Percentiles rank a stretch among this genome's conserved stretches.
Conservation (phyloP, 768 basidiomycete species). For the Suillus variegatus region DNA sequence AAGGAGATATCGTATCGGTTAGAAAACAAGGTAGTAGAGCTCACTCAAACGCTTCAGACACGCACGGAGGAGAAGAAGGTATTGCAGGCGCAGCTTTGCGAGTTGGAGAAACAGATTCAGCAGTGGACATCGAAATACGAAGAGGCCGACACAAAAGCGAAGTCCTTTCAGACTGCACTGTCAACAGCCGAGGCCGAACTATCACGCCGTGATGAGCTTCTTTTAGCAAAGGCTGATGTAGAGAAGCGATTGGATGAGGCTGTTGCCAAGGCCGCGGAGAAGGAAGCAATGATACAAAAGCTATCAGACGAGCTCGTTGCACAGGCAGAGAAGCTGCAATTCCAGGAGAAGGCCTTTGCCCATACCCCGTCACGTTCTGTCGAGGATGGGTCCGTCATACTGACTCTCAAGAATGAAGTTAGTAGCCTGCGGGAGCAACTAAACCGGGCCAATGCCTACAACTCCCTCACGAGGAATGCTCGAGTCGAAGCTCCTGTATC, state of each 20-base stretch:
- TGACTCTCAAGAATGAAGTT: constrained; percentile 90
- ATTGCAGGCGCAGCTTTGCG: constrained; percentile 69
- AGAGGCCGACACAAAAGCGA: constrained; percentile 75
- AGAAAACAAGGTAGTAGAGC: constrained; percentile 99
- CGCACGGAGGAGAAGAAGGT: constrained; percentile 91
- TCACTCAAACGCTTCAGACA: constrained; percentile 90
- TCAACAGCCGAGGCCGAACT: constrained; percentile 71
- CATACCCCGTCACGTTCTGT: constrained; percentile 61
- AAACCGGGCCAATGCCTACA: constrained; percentile 92
- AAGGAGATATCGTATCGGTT: constrained; percentile 97
- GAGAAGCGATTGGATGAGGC: constrained; percentile 84
- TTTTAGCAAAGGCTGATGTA: constrained; percentile 73
- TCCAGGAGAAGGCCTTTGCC: constrained; percentile 72
- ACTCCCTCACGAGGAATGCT: constrained; percentile 74
- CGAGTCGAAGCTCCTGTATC: constrained; percentile 75
- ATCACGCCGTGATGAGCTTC: constrained; percentile 69
- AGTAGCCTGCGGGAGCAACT: constrained; percentile 92
- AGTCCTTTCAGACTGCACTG: constrained; percentile 70
- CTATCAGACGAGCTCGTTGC: constrained; percentile 75
- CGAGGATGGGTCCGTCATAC: constrained; percentile 86
- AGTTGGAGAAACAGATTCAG: constrained; percentile 83
- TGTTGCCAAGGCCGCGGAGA: constrained; percentile 69
- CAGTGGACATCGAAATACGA: constrained; percentile 87
- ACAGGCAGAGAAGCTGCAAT: constrained; percentile 76
- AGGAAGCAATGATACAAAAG: constrained; percentile 81